Conservation (phyloP, 2,329 filamentous ascomycete genomes). For the Fusarium musae region DNA sequence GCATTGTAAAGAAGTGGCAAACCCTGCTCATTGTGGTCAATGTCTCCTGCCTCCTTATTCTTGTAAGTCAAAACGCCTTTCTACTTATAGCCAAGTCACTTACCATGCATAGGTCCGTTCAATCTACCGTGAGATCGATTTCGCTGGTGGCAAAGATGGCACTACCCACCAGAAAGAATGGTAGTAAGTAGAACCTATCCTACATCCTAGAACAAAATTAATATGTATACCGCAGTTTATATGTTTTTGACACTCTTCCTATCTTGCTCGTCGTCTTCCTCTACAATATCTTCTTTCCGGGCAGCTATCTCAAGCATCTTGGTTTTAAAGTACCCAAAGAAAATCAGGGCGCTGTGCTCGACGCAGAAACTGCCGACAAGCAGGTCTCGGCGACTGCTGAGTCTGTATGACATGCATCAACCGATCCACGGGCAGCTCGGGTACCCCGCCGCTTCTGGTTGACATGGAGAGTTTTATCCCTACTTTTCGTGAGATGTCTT, state of each 20-base stretch:
- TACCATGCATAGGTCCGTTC: constrained; percentile 24
- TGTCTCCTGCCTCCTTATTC: constrained; percentile 32
- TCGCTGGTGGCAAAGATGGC: constrained; percentile 27
- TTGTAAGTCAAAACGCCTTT: not conserved
- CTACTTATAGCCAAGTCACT: rapidly evolving
- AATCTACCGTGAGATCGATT: constrained; percentile 37
- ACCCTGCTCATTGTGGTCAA: constrained; percentile 28
- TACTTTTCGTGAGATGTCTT: not conserved
- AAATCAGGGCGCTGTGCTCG: not conserved
- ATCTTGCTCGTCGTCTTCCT: constrained; percentile 33
- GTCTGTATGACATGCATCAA: not conserved
- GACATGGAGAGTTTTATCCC: not conserved
- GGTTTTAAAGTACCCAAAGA: constrained; percentile 26
- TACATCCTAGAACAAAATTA: rapidly evolving
- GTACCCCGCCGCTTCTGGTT: not conserved
- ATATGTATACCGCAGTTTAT: not conserved
- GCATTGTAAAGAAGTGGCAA: constrained; percentile 23
- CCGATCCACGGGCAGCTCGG: too few species aligned
- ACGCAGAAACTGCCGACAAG: not conserved
- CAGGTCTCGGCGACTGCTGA: not conserved
- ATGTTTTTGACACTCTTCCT: constrained; percentile 32
- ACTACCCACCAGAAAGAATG: constrained; percentile 34
- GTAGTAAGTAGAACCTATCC: constrained; percentile 19
- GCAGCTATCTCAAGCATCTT: constrained; percentile 30
- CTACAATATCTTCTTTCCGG: constrained; percentile 36